Base-by-base conservation (phyloP, 2,329 filamentous ascomycete species). In the Paecilomyces formosus region DNA sequence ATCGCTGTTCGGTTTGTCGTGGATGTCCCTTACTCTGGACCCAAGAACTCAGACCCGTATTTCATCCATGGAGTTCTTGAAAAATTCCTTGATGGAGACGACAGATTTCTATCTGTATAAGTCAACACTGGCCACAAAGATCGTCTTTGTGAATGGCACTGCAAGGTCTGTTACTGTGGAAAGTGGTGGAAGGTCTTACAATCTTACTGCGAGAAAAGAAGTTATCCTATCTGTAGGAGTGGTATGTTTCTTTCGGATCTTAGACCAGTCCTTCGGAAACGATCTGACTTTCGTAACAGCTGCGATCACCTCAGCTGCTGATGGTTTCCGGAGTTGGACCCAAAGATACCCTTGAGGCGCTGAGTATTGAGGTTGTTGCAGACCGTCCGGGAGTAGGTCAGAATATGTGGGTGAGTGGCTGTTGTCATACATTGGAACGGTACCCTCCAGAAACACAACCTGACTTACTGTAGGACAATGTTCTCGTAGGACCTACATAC, bases 71-170 rank as follows among this genome's bases (percentile, higher is more conserved):
- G 81, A 84, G 76, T 51, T 56, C 1, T 68, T 66, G 1, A 57
- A 68, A 5, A 60, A 63, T 1, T 57, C 60, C 21, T 12, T 50
- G 21, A 15, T n/a, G 55, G 49, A 39, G 5, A 31, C 64, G 35
- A 31, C 31, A 15, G 68, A 72, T 9, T 66, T 82, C n/a, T 75
- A 69, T 3, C 62, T 83, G 1, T 82, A 78, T 55, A 71, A 70
- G 0, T 61, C 70, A 2, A 80, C 79, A 0, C 64, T 76, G 26
- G 81, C 76, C 1, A 76, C 77, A 58, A 75, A 68, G 45, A 76
- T 85, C 1, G 26, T 81, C 0, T 83, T 85, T 61, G 77, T 81
- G 81, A 1, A 78, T 85, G 1, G 74, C 73, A 13, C 78, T 81
- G 5, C 73, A 80, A 54, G 73, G 69, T 8, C 69, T 67, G 11